Evolutionary conservation across 2,329 filamentous ascomycete genomes (phyloP), one percentile per base, ranked within the genome.

Genomic region (Colletotrichum sp.): DNA sequence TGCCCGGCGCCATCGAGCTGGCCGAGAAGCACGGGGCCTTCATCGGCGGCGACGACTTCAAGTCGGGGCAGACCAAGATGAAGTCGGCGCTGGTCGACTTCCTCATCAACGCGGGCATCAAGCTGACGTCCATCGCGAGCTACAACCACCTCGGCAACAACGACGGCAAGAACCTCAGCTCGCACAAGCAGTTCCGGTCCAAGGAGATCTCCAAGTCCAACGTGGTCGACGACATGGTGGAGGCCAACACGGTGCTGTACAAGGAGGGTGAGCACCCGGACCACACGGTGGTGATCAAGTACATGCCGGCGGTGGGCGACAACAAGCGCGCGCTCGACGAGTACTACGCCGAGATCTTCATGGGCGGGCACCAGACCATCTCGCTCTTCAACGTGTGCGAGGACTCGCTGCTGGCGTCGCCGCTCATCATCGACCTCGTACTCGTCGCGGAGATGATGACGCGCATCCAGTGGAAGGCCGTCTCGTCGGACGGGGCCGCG

Each of bases 111-210:
- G 97, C 97, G 64, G 97, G 97, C 84, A 99, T 99, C 91, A 98
- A 98, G 90, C 93, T 99, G 83, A 99, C 96, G 76, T 98, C 96
- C 55, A 99, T 99, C 88, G 95, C 97, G 79, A 98, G 95, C 88
- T 99, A 99, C 93, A 99, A 99, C 90, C 97, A 99, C 86, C 93
- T 99, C 72, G 97, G 97, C 83, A 99, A 99, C 92, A 99, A 99
- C 84, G 96, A 99, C 84, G 97, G 97, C 89, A 98, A 96, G 93
- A 99, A 99, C 89, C 88, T 99, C 81, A 98, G 95, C 89, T 98
- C 96, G 59, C 96, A 98, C 86, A 95, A 94, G 89, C 97, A 99
- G 88, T 99, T 99, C 93, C 96, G 97, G 82, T 98, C 96, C 87
- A 99, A 99, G 92, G 97, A 99, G 89, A 99, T 99, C 81, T 98